Percentiles rank a stretch among this genome's conserved stretches.
These are phyloP conservation scores for Misopates orontium DNA, from an alignment of 257 asterid genomes.

Conservation along the genomic window DNA sequence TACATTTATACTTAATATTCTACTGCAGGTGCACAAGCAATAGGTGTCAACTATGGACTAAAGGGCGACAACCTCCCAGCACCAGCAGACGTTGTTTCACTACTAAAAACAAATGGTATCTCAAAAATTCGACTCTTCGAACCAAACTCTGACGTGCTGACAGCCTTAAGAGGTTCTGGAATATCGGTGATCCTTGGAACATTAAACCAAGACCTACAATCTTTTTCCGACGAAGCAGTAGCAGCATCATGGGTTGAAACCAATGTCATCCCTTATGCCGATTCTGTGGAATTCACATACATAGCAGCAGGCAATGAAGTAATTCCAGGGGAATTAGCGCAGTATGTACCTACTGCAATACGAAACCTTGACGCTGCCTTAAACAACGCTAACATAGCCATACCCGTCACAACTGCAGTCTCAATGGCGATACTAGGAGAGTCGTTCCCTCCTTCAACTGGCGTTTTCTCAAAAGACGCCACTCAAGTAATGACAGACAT, in stretches of 20 bases:
- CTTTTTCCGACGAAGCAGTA: slow-evolving; percentile 23
- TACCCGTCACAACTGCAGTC: slow-evolving; percentile 31
- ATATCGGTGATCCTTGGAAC: slow-evolving; percentile 38
- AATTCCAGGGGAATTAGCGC: slow-evolving; percentile 26
- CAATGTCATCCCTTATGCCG: slow-evolving; percentile 32
- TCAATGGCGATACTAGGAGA: too few species aligned
- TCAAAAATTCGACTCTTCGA: too few species aligned
- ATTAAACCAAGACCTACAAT: slow-evolving; percentile 33
- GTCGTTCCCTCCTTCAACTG: too few species aligned
- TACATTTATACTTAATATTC: too few species aligned
- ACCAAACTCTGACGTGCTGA: too few species aligned
- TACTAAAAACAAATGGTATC: too few species aligned
- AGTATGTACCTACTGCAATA: slow-evolving; percentile 36
- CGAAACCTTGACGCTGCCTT: slow-evolving; percentile 35
- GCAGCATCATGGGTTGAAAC: slow-evolving; percentile 38
- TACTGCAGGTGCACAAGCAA: too few species aligned
- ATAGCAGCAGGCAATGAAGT: slow-evolving; percentile 51
- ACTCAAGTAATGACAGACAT: too few species aligned
- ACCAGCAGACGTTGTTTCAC: too few species aligned
- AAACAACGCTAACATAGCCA: background rate
- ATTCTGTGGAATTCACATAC: background rate
- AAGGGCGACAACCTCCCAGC: too few species aligned
- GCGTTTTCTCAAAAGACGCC: too few species aligned
- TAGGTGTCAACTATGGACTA: too few species aligned
- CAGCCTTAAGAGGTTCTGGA: slow-evolving; percentile 34